Evolutionary conservation across 106 monocot species (phyloP).

Genomic region (Posidonia australis): DNA sequence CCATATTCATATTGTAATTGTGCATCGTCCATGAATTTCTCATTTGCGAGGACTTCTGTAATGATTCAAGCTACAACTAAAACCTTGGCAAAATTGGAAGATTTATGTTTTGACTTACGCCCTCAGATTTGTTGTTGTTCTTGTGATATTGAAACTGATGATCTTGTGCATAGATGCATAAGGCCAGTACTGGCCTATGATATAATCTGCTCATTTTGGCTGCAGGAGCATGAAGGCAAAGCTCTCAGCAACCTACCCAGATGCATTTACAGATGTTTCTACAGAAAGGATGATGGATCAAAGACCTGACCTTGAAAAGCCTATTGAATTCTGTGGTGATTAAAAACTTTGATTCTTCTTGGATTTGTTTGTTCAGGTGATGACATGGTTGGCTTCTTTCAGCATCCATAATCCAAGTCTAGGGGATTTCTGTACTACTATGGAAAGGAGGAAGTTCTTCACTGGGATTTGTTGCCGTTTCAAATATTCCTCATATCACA

Average conservation of each 20-base stretch:
- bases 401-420: no score
- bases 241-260: constrained; percentile 66
- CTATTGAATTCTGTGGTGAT: constrained; percentile 6
- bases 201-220: not conserved
- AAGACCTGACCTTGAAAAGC: constrained; percentile 80
- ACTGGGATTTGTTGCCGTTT: no score
- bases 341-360: no score
- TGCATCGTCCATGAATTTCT: no score
- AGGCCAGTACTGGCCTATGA: not conserved
- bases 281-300: constrained; percentile 32
- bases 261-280: constrained; percentile 70
- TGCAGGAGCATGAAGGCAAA: constrained; percentile 74
- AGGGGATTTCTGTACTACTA: no score
- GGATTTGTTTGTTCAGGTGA: no score
- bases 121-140: not conserved
- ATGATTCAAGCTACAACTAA: no score
- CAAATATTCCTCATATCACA: no score
- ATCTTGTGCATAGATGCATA: not conserved
- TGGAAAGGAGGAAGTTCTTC: no score
- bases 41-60: no score
- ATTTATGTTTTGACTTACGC: not conserved
- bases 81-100: not conserved
- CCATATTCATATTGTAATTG: no score
- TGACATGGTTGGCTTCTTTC: no score
- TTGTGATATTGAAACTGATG: not conserved